Percentiles rank a stretch among this genome's conserved stretches.
Conservation (phyloP, 495 filamentous ascomycete genomes). For the Amphirosellinia nigrospora region DNA sequence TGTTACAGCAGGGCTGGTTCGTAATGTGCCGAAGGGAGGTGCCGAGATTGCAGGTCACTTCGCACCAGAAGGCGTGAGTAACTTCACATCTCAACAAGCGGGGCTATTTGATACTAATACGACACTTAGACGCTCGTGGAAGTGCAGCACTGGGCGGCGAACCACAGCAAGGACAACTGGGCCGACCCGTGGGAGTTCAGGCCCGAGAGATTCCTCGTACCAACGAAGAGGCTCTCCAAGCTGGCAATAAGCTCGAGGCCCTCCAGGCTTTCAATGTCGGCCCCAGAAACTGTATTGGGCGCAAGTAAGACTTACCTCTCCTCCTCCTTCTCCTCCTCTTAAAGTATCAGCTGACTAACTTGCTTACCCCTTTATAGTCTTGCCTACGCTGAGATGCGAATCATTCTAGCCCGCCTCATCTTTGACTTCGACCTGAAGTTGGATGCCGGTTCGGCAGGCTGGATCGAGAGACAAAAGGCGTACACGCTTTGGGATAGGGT, state of each 20-base stretch:
- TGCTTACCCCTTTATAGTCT: constrained; percentile 28
- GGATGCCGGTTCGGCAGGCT: constrained; percentile 33
- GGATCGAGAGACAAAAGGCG: constrained; percentile 39
- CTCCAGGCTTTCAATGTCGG: constrained; percentile 47
- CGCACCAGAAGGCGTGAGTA: constrained; percentile 37
- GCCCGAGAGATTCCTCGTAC: constrained; percentile 48
- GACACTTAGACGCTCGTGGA: constrained; percentile 41
- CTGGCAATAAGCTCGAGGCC: constrained; percentile 39
- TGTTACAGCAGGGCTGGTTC: constrained; percentile 54
- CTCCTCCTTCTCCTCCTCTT: not conserved
- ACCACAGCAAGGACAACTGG: constrained; percentile 46
- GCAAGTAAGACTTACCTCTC: constrained; percentile 39
- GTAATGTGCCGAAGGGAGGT: constrained; percentile 43
- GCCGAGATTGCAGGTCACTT: constrained; percentile 36
- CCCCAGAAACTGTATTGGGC: constrained; percentile 49
- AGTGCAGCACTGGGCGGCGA: constrained; percentile 44
- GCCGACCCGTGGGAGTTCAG: constrained; percentile 43
- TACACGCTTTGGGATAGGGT: constrained; percentile 41
- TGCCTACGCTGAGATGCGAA: constrained; percentile 49
- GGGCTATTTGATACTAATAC: not conserved
- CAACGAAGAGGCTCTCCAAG: constrained; percentile 34
- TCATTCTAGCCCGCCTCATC: constrained; percentile 49
- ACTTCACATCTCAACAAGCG: not conserved
- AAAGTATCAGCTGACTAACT: not conserved
- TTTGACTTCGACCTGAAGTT: constrained; percentile 48